Evolutionary conservation across 2,329 filamentous ascomycete genomes (phyloP), one percentile per base, ranked within the genome.

Genomic region (Curvularia spicifera): DNA sequence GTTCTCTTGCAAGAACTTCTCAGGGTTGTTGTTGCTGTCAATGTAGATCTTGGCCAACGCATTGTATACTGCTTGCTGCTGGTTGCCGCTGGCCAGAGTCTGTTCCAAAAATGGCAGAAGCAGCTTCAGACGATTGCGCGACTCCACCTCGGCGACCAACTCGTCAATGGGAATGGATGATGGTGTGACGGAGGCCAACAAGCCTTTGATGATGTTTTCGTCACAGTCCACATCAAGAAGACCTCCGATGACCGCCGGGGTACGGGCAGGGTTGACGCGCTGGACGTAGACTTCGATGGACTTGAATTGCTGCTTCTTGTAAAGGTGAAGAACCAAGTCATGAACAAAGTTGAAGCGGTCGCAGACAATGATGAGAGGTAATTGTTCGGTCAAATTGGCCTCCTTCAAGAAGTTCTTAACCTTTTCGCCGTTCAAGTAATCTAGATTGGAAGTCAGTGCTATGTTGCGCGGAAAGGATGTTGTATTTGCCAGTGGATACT

Each of bases 401-500:
- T 99, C 96, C 82, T 99, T 99, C 61, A 99, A 83, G 86, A 98
- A 99, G 82, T 99, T 99, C 85, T 97, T 97, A 57, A 97, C 92
- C 83, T 97, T 96, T 79, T 97, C 93, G 0, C 93, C 85, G 77
- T 97, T 94, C 80, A 93, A 94, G 73, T 85, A 85, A 76, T 90
- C 42, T 44, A 26, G 7, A 26, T 15, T n/a, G 18, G 10, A 31
- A 68, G 13, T 57, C 15, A 37, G 46, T 31, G 7, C 12, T 26
- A 39, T 44, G 13, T n/a, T 44, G 5, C 15, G 4, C 42, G 13
- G 42, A 28, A 44, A 44, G 15, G 13, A 4, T 44, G 7, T 26
- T 20, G 24, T n/a, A 15, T 44, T 28, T n/a, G 22, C 24, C 13
- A 44, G 24, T 22, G 22, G 7, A 9, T n/a, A 44, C 42, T 44